Evolutionary conservation across 805 yeast genomes (phyloP), one percentile per base, ranked within the genome.

Genomic region (Candida alai): DNA sequence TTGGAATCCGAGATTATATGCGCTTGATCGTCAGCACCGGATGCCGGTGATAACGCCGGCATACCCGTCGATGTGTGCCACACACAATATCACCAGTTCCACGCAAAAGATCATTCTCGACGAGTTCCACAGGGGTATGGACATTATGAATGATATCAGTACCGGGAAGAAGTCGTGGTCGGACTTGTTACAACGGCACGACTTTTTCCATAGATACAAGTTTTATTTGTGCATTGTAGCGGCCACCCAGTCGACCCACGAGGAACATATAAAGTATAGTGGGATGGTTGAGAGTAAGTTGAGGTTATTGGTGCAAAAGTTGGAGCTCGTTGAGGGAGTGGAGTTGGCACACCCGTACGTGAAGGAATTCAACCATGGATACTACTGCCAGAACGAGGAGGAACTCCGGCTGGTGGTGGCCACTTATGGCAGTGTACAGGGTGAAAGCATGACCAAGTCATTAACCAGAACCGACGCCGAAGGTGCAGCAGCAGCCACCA

Each of bases 11-110:
- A 74, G 83, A 42, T 61, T 90, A 3, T 93, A 93, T 53, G 82
- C 93, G 1, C 86, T 79, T 48, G 98, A 93, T 57, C 74, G 95
- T 40, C 77, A 78, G 21, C 98, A 93, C 59, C 70, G 80, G 46
- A 93, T 93, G 98, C 98, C 98, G 0, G 95, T 93, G 8, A 93
- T 93, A 39, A 93, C 98, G 0, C 98, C 98, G 1, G 97, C 97
- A 0, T 87, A 88, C 54, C 96, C 96, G 1, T 89, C 97, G 2
- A 93, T 93, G 98, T 93, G 98, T 62, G 96, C 98, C 0, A 93
- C 98, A 1, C 98, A 93, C 57, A 93, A 93, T 56, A 89, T 93
- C 28, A 81, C 95, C 2, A 76, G 74, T 12, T 87, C 97, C 0
- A 90, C 97, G 0, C 90, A 86, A 57, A 77, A 74, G 47, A 76